phyloP scores from a whole-genome alignment of 352 stramenopile species.

The Pythium vanterpoolii region DNA sequence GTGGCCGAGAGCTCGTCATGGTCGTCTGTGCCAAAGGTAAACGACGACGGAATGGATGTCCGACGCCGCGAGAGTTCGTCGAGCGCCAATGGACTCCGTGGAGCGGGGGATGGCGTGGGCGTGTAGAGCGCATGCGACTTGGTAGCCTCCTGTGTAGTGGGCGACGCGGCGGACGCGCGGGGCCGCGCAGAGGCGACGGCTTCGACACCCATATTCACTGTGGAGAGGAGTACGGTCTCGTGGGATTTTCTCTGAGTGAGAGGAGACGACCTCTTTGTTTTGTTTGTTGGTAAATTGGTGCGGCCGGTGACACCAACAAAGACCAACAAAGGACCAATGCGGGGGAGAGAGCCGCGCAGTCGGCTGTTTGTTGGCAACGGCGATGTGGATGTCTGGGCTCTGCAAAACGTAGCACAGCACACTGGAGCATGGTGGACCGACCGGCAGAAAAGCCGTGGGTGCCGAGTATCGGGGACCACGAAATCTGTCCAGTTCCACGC shows the following conservation, averaged over 20 bases:
- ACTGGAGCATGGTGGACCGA: neutral
- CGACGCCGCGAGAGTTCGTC: constrained; percentile 32
- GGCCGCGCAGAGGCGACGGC: constrained; percentile 9
- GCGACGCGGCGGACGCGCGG: neutral
- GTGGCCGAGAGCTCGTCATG: constrained; percentile 7
- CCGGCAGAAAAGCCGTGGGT: neutral
- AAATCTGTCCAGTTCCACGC: constrained; percentile 23
- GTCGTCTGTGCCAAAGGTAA: constrained; percentile 31
- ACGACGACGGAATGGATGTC: constrained; percentile 65
- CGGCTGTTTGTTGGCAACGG: constrained; percentile 11
- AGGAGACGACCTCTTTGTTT: neutral
- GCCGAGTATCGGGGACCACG: neutral
- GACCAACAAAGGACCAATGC: neutral
- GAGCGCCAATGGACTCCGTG: constrained; percentile 3
- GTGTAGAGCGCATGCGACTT: no score
- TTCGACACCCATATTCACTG: constrained; percentile 26
- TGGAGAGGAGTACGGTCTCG: neutral
- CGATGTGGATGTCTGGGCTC: constrained; percentile 17
- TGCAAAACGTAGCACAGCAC: no score
- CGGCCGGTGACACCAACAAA: neutral
- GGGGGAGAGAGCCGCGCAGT: neutral
- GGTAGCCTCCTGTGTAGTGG: no score
- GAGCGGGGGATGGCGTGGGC: neutral
- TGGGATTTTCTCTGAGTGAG: neutral
- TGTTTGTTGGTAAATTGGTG: constrained; percentile 1